These are phyloP conservation scores for Vigna mungo DNA, from an alignment of 306 rosid species.

Conservation along the genomic window DNA sequence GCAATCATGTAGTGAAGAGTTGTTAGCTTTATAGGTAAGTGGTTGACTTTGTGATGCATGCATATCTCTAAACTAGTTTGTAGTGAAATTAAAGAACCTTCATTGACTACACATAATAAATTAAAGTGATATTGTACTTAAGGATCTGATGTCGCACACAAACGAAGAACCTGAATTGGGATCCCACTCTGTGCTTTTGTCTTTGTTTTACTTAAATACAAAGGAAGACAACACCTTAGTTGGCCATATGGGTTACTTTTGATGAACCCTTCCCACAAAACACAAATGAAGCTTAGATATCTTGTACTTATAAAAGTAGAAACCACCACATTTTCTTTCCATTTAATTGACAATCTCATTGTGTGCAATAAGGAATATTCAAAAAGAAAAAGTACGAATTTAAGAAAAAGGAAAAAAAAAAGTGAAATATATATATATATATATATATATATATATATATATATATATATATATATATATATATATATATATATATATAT, in stretches of 20 bases:
- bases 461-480: no score
- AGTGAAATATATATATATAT: no score
- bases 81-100: background rate
- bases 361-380: background rate
- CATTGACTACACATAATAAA: slow-evolving; percentile 14
- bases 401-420: background rate
- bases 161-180: background rate
- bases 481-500: no score
- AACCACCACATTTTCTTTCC: background rate
- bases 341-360: background rate
- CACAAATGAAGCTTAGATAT: background rate
- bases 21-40: slow-evolving; percentile 17
- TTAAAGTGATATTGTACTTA: background rate
- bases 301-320: background rate
- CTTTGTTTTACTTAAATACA: slow-evolving; percentile 13
- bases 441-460: no score
- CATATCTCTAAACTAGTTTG: background rate
- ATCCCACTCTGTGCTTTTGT: background rate
- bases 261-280: background rate
- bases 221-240: slow-evolving; percentile 28
- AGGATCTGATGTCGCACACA: slow-evolving; percentile 3
- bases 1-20: background rate
- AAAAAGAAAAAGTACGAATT: background rate
- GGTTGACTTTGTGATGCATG: slow-evolving; percentile 27
- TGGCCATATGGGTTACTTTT: slow-evolving; percentile 33